Base-by-base conservation (phyloP, 2,329 filamentous ascomycete species). In the Coniella lustricola region DNA sequence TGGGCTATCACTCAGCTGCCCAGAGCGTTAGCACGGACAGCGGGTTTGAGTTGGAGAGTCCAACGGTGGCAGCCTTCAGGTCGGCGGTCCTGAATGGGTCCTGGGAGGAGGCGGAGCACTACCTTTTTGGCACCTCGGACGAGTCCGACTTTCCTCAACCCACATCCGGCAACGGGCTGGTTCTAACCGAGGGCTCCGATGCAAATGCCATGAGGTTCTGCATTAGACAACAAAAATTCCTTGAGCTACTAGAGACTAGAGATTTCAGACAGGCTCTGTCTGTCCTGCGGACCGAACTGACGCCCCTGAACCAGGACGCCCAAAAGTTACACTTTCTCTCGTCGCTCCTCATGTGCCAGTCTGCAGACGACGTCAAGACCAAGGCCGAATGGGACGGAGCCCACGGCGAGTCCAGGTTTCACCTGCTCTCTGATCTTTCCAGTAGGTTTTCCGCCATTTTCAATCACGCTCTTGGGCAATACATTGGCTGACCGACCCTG, bases 211-310 rank as follows among this genome's bases (percentile, higher is more conserved):
- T 98, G 85, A 77, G 84, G 40, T 96, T 97, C 64, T 84, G 83
- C 72, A 73, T 98, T 59, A 79, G 91, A 55, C 87, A 95, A 62
- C 93, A 98, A 64, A 97, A 97, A 65, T 98, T 91, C 59, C 73
- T 98, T 25, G 93, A 98, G 68, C 71, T 95, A 8, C 70, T 98
- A 37, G 90, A 97, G 64, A 73, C 75, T 59, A 75, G 82, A 56
- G 83, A 96, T 58, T 79, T 87, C 8, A 76, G 76, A 13, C 75
- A 77, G 44, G 93, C 91, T 7, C 73, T 98, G 49, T 75, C 76
- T 60, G 89, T 96, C n/a, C 75, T 98, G 39, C 82, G 93, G 17
- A 82, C 81, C 54, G 91, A 98, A 69, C 70, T 98, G 47, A 93
- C 90, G 0, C 90, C 93, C 0, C 70, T 97, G 36, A 85, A 87